Evolutionary conservation across 2,329 filamentous ascomycete species (phyloP), one percentile per base, ranked within the genome.

Genomic region (Truncatella angustata): DNA sequence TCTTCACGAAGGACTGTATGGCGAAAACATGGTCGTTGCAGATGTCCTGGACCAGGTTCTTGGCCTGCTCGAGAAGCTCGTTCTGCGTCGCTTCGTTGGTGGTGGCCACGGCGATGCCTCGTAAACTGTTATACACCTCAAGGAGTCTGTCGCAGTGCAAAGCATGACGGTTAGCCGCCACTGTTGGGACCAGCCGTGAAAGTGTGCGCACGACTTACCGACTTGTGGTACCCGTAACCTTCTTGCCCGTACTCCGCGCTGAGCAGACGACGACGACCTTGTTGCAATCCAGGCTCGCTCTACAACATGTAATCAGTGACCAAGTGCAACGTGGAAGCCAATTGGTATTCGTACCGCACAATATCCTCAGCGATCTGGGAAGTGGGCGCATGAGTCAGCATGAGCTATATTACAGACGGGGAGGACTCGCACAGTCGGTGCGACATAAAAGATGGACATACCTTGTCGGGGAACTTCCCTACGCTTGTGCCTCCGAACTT

Each of bases 401-500:
- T 23, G 30, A 9, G 18, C 20, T 47, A 35, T 34, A 18, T n/a
- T 5, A 18, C 11, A 20, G 21, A 11, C 5, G 16, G 37, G 37
- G 20, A 40, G 21, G 16, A 26, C 21, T 34, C 11, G 40, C 44
- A 49, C 34, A 21, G 49, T 16, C 18, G 44, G 24, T 40, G 40
- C 23, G 26, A 21, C 37, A 5, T 43, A 52, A 57, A 68, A 57
- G 69, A 74, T 67, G 11, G 32, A 70, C 73, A 53, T 65, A 81
- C 78, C 72, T 87, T 87, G 60, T 83, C 80, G 49, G 92, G 87
- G 64, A 96, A 96, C 73, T 97, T 97, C 62, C 93, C 94, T 48
- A 97, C 89, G 66, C 90, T 96, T 49, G 93, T 99, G 48, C 93
- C 93, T 56, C 92, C 92, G 70, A 96, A 96, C 72, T 97, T 97